Evolutionary conservation across 2,329 filamentous ascomycete genomes (phyloP).

Genomic region (Calycina herbarum): DNA sequence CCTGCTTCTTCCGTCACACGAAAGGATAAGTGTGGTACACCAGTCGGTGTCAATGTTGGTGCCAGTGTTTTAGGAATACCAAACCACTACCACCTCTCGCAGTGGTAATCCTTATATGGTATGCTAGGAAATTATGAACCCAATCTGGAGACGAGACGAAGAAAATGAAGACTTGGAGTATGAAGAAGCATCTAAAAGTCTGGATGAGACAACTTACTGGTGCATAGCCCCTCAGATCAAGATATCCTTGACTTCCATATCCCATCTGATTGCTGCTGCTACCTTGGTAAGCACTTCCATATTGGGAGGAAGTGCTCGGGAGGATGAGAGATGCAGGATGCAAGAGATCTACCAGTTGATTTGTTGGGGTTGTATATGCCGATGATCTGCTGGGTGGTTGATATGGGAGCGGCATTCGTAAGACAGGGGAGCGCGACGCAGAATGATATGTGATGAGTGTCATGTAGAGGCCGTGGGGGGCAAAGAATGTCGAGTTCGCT

Average conservation of each 20-base stretch:
- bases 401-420: conserved; percentile 1
- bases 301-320: not conserved
- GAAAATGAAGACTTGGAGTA: not conserved
- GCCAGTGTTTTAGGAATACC: no score
- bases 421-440: not conserved
- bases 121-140: not conserved
- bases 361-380: not conserved
- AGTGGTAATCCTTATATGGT: not conserved
- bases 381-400: not conserved
- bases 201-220: not conserved
- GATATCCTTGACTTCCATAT: not conserved
- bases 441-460: conserved; percentile 1
- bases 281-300: not conserved
- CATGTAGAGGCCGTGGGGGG: not conserved
- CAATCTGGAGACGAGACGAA: not conserved
- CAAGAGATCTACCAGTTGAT: not conserved
- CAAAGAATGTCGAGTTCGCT: conserved; percentile 3
- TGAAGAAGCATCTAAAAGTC: not conserved
- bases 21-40: not conserved
- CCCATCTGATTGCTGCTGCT: not conserved
- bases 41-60: no score
- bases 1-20: not conserved
- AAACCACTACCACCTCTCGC: not conserved
- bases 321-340: conserved; percentile 1
- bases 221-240: not conserved